Conservation (phyloP, 176 grass and related monocot species). For the Musa troglodytarum region DNA sequence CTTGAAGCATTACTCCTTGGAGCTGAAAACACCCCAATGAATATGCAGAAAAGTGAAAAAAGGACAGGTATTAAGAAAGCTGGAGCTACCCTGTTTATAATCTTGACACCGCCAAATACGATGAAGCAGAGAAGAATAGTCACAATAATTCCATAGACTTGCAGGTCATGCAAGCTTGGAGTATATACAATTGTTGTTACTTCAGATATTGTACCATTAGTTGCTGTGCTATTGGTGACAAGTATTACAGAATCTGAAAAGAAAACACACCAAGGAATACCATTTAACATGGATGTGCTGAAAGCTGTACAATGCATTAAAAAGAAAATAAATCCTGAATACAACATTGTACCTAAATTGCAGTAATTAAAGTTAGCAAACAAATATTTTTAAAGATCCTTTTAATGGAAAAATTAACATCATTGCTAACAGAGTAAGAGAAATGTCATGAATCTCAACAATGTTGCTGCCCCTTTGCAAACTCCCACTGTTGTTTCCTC, state of each 20-base stretch:
- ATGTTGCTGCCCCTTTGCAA: too few relatives aligned
- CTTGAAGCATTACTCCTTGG: constrained; percentile 73
- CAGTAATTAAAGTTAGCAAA: background rate
- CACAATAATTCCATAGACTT: constrained; percentile 92
- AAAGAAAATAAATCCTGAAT: background rate
- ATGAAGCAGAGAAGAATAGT: constrained; percentile 94
- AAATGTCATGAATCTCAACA: too few relatives aligned
- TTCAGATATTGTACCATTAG: constrained; percentile 37
- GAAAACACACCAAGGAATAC: background rate
- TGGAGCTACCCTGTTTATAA: constrained; percentile 93
- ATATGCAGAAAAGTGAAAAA: constrained; percentile 96
- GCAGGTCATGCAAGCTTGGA: constrained; percentile 88
- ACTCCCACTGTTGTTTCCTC: too few relatives aligned
- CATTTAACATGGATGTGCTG: background rate
- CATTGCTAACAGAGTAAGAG: background rate
- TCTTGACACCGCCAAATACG: constrained; percentile 98
- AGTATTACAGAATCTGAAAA: constrained; percentile 72
- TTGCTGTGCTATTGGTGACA: constrained; percentile 38
- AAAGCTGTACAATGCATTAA: background rate
- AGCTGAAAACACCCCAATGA: constrained; percentile 82
- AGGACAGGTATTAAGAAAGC: constrained; percentile 96
- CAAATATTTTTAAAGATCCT: background rate
- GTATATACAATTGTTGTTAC: constrained; percentile 63
- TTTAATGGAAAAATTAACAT: background rate
- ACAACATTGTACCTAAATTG: background rate